A percentile compares a stretch with the other conserved stretches of the same genome.
Evolutionary conservation across 805 yeast genomes (phyloP).

Genomic region (Metschnikowia henanensis): DNA sequence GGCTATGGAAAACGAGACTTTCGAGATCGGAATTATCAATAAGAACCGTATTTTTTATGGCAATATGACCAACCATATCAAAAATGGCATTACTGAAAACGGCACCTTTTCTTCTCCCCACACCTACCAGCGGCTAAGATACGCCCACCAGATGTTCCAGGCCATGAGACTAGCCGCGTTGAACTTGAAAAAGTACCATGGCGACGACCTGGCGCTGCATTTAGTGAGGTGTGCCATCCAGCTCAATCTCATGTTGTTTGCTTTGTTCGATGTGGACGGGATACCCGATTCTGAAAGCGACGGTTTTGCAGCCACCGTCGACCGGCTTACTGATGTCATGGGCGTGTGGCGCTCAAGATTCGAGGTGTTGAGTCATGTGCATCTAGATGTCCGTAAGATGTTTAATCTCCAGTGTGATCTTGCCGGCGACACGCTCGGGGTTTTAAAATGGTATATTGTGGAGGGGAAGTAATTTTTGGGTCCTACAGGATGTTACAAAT

Average conservation of each 20-base stretch:
- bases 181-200: not conserved
- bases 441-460: too few species aligned
- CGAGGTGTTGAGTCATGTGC: not conserved
- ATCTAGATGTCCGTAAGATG: not conserved
- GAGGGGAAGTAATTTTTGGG: too few species aligned
- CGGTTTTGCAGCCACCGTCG: not conserved
- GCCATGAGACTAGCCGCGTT: not conserved
- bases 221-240: not conserved
- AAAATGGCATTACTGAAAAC: too few species aligned
- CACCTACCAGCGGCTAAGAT: not conserved
- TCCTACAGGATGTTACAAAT: too few species aligned
- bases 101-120: too few species aligned
- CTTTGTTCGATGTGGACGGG: not conserved
- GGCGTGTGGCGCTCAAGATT: not conserved
- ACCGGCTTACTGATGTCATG: not conserved
- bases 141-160: not conserved
- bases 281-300: not conserved
- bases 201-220: not conserved
- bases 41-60: too few species aligned
- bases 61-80: too few species aligned
- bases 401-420: not conserved
- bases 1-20: too few species aligned
- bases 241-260: not conserved
- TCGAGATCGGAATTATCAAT: too few species aligned
- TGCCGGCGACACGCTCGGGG: too few species aligned